A percentile compares a stretch with the other conserved stretches of the same genome.
These are phyloP conservation scores for Nicotiana tomentosiformis DNA, from an alignment of 257 asterid species.

Conservation along the genomic window DNA sequence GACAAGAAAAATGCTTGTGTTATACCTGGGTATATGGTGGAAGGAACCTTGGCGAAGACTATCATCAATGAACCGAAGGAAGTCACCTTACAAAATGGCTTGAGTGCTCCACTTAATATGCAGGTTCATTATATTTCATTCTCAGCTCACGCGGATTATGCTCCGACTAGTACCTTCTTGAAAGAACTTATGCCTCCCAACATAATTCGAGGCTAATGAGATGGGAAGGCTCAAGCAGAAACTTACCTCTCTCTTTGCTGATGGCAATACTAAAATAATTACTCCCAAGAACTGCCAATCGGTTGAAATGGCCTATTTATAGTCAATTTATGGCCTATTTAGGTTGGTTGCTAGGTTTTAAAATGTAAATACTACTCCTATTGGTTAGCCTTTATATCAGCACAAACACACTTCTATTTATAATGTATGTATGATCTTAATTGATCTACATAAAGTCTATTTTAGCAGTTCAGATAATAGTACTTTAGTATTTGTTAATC, in stretches of 20 bases:
- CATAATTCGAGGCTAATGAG: conserved; percentile 86
- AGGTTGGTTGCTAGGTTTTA: no score
- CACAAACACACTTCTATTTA: no score
- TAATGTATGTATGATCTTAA: no score
- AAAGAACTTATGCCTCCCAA: conserved; percentile 95
- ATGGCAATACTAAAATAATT: conserved; percentile 71
- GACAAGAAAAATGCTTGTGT: conserved; percentile 89
- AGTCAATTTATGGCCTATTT: no score
- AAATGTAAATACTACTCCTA: no score
- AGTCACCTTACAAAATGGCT: conserved; percentile 81
- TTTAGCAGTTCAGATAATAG: no score
- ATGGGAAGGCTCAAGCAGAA: conserved; percentile 93
- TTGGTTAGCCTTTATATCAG: no score
- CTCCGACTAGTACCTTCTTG: conserved; percentile 85
- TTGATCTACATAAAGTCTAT: no score
- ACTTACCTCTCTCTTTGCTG: conserved; percentile 73
- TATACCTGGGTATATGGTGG: conserved; percentile 83
- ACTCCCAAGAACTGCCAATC: conserved; percentile 95
- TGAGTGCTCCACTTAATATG: conserved; percentile 86
- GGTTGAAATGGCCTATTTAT: conserved; percentile 39
- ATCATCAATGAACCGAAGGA: conserved; percentile 89
- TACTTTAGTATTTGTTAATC: no score
- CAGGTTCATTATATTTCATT: conserved; percentile 87
- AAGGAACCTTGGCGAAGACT: conserved; percentile 84
- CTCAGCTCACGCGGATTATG: conserved; percentile 96